These are phyloP conservation scores for Aeschynomene evenia DNA, from an alignment of 306 rosid genomes.

Conservation along the genomic window DNA sequence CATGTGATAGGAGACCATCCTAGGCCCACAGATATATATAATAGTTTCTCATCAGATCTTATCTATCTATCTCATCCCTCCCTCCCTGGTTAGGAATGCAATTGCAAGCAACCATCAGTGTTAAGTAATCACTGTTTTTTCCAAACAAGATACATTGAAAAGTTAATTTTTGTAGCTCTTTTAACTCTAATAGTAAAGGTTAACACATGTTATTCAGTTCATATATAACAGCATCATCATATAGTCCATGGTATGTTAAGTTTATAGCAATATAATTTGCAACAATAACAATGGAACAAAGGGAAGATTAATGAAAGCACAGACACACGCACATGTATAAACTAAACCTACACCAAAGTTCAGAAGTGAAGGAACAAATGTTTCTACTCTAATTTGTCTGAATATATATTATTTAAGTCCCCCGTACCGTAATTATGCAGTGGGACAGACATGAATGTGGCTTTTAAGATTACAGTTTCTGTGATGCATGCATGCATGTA, in stretches of 20 bases:
- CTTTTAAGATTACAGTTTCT: background rate
- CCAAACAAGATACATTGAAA: conserved; percentile 28
- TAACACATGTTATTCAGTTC: background rate
- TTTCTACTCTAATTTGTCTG: background rate
- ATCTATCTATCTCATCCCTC: no score
- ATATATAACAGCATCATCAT: background rate
- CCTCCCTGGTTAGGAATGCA: conserved; percentile 38
- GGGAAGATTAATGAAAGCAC: background rate
- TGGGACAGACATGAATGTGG: background rate
- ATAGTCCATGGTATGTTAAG: background rate
- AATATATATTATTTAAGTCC: background rate
- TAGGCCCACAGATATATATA: conserved; percentile 67
- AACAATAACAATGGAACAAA: conserved; percentile 11
- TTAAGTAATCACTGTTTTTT: conserved; percentile 38
- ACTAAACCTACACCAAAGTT: background rate
- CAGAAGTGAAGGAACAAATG: conserved; percentile 2
- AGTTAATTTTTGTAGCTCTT: background rate
- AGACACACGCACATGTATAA: background rate
- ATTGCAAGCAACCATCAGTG: conserved; percentile 43
- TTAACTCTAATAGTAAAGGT: background rate
- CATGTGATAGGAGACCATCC: conserved; percentile 58
- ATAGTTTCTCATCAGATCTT: conserved; percentile 35
- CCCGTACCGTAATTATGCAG: background rate
- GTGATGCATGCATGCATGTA: background rate
- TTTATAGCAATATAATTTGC: background rate